Percentiles rank a stretch among this genome's conserved stretches.
These are phyloP conservation scores for Exophiala lecanii-corni DNA, from an alignment of 2,329 filamentous ascomycete genomes.

Conservation along the genomic window DNA sequence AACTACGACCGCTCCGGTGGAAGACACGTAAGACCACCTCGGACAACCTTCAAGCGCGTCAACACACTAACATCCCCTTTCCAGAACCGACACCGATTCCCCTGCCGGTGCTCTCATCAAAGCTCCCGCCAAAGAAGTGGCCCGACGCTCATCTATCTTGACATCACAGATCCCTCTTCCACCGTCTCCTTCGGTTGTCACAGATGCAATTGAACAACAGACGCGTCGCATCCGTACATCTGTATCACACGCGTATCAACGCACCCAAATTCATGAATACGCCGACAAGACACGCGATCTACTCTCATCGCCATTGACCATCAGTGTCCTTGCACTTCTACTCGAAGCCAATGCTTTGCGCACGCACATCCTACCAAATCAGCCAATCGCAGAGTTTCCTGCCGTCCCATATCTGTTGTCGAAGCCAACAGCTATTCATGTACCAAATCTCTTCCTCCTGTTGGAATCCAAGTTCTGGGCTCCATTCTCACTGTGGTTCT, in stretches of 20 bases:
- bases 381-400: slow-evolving; percentile 65
- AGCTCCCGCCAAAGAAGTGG: slow-evolving; percentile 35
- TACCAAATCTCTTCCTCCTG: slow-evolving; percentile 75
- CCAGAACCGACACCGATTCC: slow-evolving; percentile 20
- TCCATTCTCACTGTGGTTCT: slow-evolving; percentile 69
- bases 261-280: slow-evolving; percentile 60
- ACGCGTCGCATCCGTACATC: slow-evolving; percentile 51
- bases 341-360: slow-evolving; percentile 70
- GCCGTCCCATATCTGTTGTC: slow-evolving; percentile 54
- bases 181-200: slow-evolving; percentile 73
- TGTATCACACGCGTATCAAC: slow-evolving; percentile 58
- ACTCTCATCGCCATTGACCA: slow-evolving; percentile 66
- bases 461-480: slow-evolving; percentile 78
- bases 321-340: slow-evolving; percentile 63
- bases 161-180: slow-evolving; percentile 65
- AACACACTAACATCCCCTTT: no score
- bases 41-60: slow-evolving; percentile 18
- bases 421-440: slow-evolving; percentile 56
- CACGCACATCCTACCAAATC: slow-evolving; percentile 65
- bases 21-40: slow-evolving; percentile 30
- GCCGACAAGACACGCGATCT: slow-evolving; percentile 63
- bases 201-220: slow-evolving; percentile 67
- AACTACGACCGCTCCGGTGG: slow-evolving; percentile 30
- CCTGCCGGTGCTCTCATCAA: slow-evolving; percentile 19
- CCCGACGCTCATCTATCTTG: slow-evolving; percentile 37